Evolutionary conservation across 768 basidiomycete genomes (phyloP), one percentile per base, ranked within the genome.

Genomic region (Rhizopogon vesiculosus): DNA sequence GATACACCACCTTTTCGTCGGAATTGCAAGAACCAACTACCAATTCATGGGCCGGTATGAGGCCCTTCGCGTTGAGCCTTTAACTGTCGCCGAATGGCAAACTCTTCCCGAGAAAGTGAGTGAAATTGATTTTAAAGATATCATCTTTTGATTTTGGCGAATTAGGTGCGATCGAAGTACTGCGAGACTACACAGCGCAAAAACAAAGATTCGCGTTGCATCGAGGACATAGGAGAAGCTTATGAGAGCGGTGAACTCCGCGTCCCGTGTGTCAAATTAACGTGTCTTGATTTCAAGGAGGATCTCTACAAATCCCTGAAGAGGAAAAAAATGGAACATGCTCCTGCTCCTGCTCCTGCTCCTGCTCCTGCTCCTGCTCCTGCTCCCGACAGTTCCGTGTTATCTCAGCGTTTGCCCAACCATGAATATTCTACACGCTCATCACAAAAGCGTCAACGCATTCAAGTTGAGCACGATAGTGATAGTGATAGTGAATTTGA

Each of bases 181-280:
- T 68, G 66, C 16, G 67, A 70, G 55, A 71, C 71, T 15, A 77
- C 75, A 10, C 72, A 72, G 49, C 69, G 69, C 42, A 77, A 78
- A 59, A 67, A 62, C n/a, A 67, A 69, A 41, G 71, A 76, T 51
- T 45, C 61, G 31, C 69, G 70, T 25, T 59, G 71, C 28, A 53
- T 66, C 1, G 65, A 72, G 31, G 67, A 66, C 9, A 75, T 80
- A 25, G 55, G 64, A n/a, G 59, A 62, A n/a, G 72, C 73, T n/a
- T 84, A 82, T 64, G 69, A 78, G 49, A 54, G 59, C 15, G 80
- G 80, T 16, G 59, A 70, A 51, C 66, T 77, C 18, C 62, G 59
- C 10, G 78, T 78, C 9, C 80, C 80, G 5, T 83, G 81, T 59
- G 77, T 82, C 44, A 70, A 71, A 44, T 66, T 84, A 33, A 69